These are phyloP conservation scores for Heterobasidion parviporum DNA, from an alignment of 1,284 basidiomycete genomes.

Conservation along the genomic window DNA sequence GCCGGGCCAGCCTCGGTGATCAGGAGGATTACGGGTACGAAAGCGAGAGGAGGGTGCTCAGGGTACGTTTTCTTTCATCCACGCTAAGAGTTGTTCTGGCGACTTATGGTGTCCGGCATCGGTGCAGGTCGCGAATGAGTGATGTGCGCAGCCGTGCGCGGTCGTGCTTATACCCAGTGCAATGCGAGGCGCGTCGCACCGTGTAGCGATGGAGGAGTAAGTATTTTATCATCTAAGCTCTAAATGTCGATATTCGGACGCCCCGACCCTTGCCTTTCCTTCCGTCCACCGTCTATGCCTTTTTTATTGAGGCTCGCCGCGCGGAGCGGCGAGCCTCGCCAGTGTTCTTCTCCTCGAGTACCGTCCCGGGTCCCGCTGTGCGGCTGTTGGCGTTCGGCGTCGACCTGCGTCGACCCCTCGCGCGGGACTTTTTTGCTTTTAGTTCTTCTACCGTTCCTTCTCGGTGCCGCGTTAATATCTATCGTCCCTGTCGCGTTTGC, in stretches of 20 bases:
- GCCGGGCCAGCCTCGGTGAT: slow-evolving; percentile 23
- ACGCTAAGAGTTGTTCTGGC: slow-evolving; percentile 4
- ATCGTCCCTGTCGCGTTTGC: no score
- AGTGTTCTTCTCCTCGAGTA: no score
- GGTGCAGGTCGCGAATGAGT: slow-evolving; percentile 31
- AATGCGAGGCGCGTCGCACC: background rate
- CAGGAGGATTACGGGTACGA: slow-evolving; percentile 30
- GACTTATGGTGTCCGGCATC: background rate
- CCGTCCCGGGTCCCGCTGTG: no score
- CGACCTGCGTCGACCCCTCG: no score
- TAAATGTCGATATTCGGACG: background rate
- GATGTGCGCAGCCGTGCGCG: slow-evolving; percentile 3
- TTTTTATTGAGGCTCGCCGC: background rate
- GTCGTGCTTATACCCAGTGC: background rate
- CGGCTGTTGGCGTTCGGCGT: no score
- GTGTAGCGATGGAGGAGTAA: background rate
- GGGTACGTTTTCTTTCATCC: slow-evolving; percentile 24
- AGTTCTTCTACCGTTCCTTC: no score
- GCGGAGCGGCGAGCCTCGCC: no score
- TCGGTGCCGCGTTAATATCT: no score
- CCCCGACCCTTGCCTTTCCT: background rate
- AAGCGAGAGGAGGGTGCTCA: slow-evolving; percentile 30
- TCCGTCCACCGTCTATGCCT: background rate
- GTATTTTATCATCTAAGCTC: background rate
- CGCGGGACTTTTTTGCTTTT: no score